Conservation (phyloP, 345 rosid genomes). For the Populus nigra region DNA sequence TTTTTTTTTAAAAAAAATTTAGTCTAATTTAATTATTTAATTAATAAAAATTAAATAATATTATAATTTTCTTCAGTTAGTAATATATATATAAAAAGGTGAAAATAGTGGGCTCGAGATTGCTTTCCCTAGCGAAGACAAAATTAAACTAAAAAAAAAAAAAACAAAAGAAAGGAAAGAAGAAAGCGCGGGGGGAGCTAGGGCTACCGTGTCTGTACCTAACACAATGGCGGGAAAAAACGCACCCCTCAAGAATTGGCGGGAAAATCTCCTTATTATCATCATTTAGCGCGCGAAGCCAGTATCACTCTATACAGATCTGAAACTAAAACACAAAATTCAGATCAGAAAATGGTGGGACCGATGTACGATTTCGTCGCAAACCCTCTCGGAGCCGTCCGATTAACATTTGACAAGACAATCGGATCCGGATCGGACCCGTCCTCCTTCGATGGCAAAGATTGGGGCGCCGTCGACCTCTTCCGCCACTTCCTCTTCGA, state of each 20-base stretch:
- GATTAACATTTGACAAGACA: slow-evolving; percentile 70
- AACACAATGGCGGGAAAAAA: slow-evolving; percentile 34
- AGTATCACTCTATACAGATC: neutral
- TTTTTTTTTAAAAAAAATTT: too few relatives aligned
- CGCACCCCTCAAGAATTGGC: slow-evolving; percentile 17
- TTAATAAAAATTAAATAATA: too few relatives aligned
- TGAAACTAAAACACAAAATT: neutral
- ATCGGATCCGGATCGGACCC: slow-evolving; percentile 60
- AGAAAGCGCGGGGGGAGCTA: neutral
- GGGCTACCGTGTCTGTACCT: neutral
- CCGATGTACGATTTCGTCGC: slow-evolving; percentile 69
- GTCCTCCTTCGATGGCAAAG: slow-evolving; percentile 65
- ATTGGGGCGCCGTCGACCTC: slow-evolving; percentile 84
- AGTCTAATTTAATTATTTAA: too few relatives aligned
- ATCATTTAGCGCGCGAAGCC: neutral
- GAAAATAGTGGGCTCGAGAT: too few relatives aligned
- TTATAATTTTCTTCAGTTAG: too few relatives aligned
- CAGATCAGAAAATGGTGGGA: slow-evolving; percentile 60
- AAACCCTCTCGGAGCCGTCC: slow-evolving; percentile 89
- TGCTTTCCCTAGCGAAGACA: too few relatives aligned
- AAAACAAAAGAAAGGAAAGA: neutral
- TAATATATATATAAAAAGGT: too few relatives aligned
- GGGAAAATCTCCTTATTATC: slow-evolving; percentile 21
- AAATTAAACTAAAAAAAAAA: neutral
- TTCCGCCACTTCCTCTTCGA: slow-evolving; percentile 73